Conservation (phyloP, 305 asterid species). For the Fraxinus floribunda region DNA sequence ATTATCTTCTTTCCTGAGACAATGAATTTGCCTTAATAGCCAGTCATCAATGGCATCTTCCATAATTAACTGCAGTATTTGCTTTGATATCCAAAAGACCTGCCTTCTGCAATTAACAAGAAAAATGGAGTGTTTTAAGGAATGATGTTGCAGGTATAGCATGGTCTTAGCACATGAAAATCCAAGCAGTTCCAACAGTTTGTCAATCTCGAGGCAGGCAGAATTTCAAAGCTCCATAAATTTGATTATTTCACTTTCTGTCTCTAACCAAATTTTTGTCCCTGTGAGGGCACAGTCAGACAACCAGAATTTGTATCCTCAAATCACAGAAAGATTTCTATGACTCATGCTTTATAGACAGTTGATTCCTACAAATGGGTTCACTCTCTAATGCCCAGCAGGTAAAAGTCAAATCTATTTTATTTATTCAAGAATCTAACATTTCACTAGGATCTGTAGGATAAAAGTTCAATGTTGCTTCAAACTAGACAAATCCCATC, state of each 20-base stretch:
- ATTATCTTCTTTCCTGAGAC: constrained; percentile 83
- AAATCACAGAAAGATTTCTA: not conserved
- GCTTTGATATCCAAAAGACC: constrained; percentile 99
- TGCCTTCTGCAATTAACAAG: constrained; percentile 67
- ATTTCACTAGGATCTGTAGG: not conserved
- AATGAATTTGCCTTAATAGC: constrained; percentile 87
- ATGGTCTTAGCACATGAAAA: constrained; percentile 5
- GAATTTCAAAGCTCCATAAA: constrained; percentile 7
- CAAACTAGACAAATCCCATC: not conserved
- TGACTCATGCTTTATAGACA: not conserved
- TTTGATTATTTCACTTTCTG: not conserved
- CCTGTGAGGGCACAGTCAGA: not conserved
- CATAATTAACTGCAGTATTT: constrained; percentile 93
- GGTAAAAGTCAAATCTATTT: not conserved
- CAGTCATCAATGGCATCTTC: constrained; percentile 99
- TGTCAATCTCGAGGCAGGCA: not conserved
- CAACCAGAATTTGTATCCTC: constrained; percentile 4
- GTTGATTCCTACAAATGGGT: not conserved
- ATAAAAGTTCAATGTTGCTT: not conserved
- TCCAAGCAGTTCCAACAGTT: constrained; percentile 13
- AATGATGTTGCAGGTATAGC: constrained; percentile 22
- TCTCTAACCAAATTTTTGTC: not conserved
- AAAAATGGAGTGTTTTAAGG: constrained; percentile 16
- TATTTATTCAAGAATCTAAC: not conserved
- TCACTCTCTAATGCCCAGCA: not conserved